Evolutionary conservation across 1,139 yeast genomes (phyloP).

Genomic region (Oligophagozyma castellii): DNA sequence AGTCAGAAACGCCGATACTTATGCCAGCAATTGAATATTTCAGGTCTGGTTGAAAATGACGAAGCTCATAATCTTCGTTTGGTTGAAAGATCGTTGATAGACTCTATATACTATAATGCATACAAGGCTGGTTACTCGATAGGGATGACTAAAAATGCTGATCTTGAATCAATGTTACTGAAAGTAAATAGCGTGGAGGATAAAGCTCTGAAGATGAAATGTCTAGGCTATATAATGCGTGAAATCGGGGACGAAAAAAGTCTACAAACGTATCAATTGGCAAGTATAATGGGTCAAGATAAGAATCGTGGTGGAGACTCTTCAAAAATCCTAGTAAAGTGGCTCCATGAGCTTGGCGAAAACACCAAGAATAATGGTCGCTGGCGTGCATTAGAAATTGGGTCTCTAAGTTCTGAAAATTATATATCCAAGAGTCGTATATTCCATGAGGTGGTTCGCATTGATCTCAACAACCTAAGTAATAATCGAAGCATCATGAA

Average conservation of each 20-base stretch:
- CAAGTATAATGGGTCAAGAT: constrained; percentile 77
- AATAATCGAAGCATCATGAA: constrained; percentile 48
- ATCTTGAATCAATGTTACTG: constrained; percentile 1
- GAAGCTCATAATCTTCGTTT: constrained; percentile 20
- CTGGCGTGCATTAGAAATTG: constrained; percentile 56
- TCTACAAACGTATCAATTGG: constrained; percentile 62
- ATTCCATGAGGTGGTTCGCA: constrained; percentile 39
- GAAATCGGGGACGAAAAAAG: constrained; percentile 58
- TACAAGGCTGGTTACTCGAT: not conserved
- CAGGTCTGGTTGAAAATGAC: constrained; percentile 10
- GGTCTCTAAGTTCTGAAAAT: constrained; percentile 59
- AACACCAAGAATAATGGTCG: constrained; percentile 11
- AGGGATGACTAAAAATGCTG: not conserved
- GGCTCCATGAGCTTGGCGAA: constrained; percentile 36
- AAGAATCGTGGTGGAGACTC: constrained; percentile 79
- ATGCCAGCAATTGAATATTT: constrained; percentile 18
- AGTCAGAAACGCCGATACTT: constrained; percentile 36
- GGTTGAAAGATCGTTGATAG: constrained; percentile 10
- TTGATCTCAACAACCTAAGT: constrained; percentile 67
- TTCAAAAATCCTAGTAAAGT: constrained; percentile 54
- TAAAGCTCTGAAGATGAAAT: constrained; percentile 10
- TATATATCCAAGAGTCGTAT: constrained; percentile 45
- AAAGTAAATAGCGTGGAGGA: constrained; percentile 1
- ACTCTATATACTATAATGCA: not conserved
- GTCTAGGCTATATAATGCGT: constrained; percentile 41